Evolutionary conservation across 2,329 filamentous ascomycete genomes (phyloP), one percentile per base, ranked within the genome.

Genomic region (Dothidotthia symphoricarpi): DNA sequence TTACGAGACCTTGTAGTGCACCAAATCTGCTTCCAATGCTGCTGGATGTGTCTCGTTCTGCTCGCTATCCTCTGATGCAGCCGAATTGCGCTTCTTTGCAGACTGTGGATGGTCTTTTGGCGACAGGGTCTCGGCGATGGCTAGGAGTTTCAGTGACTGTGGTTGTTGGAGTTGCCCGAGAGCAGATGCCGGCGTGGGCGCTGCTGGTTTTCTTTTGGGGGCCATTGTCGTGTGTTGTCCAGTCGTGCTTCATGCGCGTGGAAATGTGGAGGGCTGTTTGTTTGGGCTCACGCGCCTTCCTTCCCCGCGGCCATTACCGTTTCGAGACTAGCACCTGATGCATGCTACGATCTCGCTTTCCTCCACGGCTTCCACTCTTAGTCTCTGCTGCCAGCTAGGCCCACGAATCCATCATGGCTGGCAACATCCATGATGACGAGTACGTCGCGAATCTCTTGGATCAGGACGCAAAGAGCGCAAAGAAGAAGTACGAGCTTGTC

Each of bases 371-470:
- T 29, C n/a, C 25, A 32, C 32, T 25, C 29, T 31, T 28, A 27
- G 14, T 24, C 34, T n/a, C 25, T 27, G 13, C 9, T n/a, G 26
- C n/a, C n/a, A n/a, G n/a, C n/a, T n/a, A n/a, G n/a, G n/a, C n/a
- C n/a, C n/a, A n/a, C 36, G 40, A 10, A 17, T 28, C 25, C 24
- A 41, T 17, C 25, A 64, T 64, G 59, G 36, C 55, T 3, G 37
- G 25, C n/a, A 36, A 49, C 24, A 22, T 60, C 12, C 35, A 60
- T 31, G 82, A 81, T 14, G 87, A 94, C 61, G 85, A 88, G 34
- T 88, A 89, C 57, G 82, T 95, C 47, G 88, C 88, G 12, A 77
- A 77, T 31, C 72, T 95, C n/a, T 75, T 97, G 24, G 80, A 82
- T 34, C 80, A 85, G 51, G 90, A 96, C 66, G 90, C 90, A 10